Conservation (phyloP, 768 basidiomycete species). For the Lentinula raphanica region DNA sequence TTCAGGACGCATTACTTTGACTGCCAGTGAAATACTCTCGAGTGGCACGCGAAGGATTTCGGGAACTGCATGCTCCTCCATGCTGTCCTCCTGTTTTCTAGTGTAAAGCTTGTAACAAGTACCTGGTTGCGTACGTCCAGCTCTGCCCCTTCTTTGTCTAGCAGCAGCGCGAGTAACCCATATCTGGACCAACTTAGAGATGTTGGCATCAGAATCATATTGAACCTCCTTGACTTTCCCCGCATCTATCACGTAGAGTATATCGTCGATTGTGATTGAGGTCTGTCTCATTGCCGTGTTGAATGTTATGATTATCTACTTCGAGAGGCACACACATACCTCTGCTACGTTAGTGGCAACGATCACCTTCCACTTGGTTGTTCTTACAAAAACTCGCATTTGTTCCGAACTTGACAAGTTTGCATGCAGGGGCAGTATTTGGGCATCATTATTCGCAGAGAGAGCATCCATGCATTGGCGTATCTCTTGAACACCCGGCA, state of each 20-base stretch:
- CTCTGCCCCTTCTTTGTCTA: conserved; percentile 81
- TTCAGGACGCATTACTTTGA: conserved; percentile 73
- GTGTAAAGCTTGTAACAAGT: conserved; percentile 89
- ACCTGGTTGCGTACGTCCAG: conserved; percentile 80
- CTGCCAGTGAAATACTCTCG: conserved; percentile 74
- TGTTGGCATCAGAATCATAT: conserved; percentile 61
- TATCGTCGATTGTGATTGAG: conserved; percentile 87
- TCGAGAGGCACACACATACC: conserved; percentile 32
- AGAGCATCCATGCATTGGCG: conserved; percentile 68
- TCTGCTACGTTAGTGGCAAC: conserved; percentile 91
- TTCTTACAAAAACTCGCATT: conserved; percentile 62
- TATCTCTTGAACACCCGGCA: conserved; percentile 89
- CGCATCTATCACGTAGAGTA: conserved; percentile 78
- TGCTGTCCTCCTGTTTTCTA: conserved; percentile 57
- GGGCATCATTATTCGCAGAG: conserved; percentile 30
- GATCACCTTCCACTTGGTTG: conserved; percentile 74
- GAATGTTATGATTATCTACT: neutral
- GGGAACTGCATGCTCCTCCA: conserved; percentile 72
- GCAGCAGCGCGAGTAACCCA: conserved; percentile 79
- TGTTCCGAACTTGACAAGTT: conserved; percentile 86
- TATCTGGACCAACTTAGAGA: conserved; percentile 73
- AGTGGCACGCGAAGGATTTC: conserved; percentile 65
- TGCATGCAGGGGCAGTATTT: conserved; percentile 80
- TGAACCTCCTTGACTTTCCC: conserved; percentile 85
- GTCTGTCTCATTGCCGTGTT: conserved; percentile 41